Base-by-base conservation (phyloP, 1,284 basidiomycete genomes). In the Boletellus dicymbophilus region DNA sequence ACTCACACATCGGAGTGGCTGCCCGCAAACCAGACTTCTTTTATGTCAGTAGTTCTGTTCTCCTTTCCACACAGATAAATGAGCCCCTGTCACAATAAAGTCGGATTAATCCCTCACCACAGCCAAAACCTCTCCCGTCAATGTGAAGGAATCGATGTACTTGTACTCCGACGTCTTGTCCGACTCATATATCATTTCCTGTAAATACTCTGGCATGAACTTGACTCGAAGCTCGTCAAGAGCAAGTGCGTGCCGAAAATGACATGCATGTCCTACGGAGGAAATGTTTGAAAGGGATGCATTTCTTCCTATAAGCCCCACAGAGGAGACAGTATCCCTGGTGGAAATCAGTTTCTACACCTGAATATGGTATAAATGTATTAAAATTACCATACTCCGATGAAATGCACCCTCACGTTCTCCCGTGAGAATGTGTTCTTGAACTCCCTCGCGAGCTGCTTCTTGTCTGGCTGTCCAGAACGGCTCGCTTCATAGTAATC, bases 221-320 rank as follows among this genome's bases (percentile, higher is more conserved):
- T 73, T 72, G 37, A 70, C 60, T 52, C 69, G 65, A 18, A 57
- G 60, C 49, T 75, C 72, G 43, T 74, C 72, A 3, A 75, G 64
- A 15, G 69, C 67, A 20, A 75, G 66, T 0, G 72, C 72, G 34
- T 76, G 74, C n/a, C 73, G 65, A 45, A 73, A 69, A 46, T 58
- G 60, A 33, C 66, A 70, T 15, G 68, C 55, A 48, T 67, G 60
- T 4, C 57, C 30, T 0, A 42, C 46, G 1, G 51, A 55, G 2
- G 52, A 43, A 12, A 54, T 56, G 0, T 59, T 60, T 2, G 56
- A 52, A 2, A 72, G 61, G 2, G 66, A 54, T 8, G 52, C 52
- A 4, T 63, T 61, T 4, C 39, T 48, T 27, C 54, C 53, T 11
- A 58, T n/a, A 9, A 68, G 28, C 2, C 71, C 68, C 4, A 73